Percentiles rank a stretch among this genome's conserved stretches.
Conservation (phyloP, 2,329 filamentous ascomycete species). For the Pseudogymnoascus sp. region DNA sequence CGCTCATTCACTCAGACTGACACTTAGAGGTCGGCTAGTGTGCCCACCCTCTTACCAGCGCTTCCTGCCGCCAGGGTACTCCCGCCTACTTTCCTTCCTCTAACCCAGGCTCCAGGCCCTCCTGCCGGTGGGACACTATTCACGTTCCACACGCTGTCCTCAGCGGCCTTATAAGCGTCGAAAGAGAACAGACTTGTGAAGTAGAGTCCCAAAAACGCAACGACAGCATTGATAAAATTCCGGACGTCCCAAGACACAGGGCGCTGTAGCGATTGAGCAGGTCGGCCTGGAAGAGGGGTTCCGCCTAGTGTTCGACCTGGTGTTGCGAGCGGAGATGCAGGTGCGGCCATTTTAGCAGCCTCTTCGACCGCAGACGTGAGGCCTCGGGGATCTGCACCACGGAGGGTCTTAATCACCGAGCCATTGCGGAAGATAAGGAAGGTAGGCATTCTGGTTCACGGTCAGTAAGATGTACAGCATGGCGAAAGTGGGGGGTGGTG, state of each 20-base stretch:
- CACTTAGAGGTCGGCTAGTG: neutral
- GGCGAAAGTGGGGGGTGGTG: neutral
- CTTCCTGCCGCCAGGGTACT: neutral
- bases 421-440: constrained; percentile 84
- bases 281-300: constrained; percentile 24
- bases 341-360: constrained; percentile 43
- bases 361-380: constrained; percentile 71
- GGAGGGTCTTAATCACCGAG: constrained; percentile 63
- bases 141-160: constrained; percentile 28
- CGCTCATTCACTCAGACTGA: neutral
- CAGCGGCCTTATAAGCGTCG: constrained; percentile 52
- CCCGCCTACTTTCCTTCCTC: constrained; percentile 1
- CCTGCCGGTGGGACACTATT: neutral
- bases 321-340: constrained; percentile 42
- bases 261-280: constrained; percentile 17
- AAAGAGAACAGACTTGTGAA: constrained; percentile 53
- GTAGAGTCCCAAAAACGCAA: constrained; percentile 53
- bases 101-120: neutral
- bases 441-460: constrained; percentile 62
- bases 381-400: constrained; percentile 69
- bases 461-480: constrained; percentile 11
- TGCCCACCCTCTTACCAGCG: neutral
- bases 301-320: constrained; percentile 51
- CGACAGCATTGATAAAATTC: constrained; percentile 39
- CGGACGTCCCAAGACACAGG: constrained; percentile 30